Base-by-base conservation (phyloP, 371 early-diverging fungal species). In the Lichtheimia hyalospora region DNA sequence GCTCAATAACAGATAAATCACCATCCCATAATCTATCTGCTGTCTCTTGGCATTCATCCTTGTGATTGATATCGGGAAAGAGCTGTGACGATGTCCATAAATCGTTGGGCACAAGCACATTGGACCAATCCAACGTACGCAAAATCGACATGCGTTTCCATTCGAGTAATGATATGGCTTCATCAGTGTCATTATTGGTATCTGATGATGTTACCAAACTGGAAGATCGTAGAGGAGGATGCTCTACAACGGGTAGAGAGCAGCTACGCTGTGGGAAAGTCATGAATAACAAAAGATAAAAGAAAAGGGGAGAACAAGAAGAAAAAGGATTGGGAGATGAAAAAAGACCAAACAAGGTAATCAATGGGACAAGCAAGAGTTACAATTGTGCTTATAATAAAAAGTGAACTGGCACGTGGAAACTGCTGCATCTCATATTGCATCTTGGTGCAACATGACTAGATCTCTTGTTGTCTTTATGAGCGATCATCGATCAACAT, bases 61-160 rank as follows among this genome's bases (percentile, higher is more conserved):
- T 52, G 10, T 70, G 63, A 25, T 66, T 63, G 0, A 63, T 43
- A 4, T 63, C 61, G 7, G 60, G 63, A 57, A 68, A 66, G 14
- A 65, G 62, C 3, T 56, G 59, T 8, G 51, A 52, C 18, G 15
- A 15, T 51, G 41, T 50, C 66, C 64, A 63, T 25, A 68, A 43
- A 28, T 54, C 48, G 18, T 57, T 46, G 42, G 62, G 27, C 5
- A 64, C 44, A 52, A 64, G 64, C 24, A 67, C 18, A 39, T 51
- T 61, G n/a, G 23, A 21, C 65, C 61, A 57, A 52, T 63, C 61
- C 3, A 69, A 41, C 51, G 62, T 54, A 46, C 62, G 58, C 23
- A 58, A 54, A 14, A 52, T 43, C 18, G 73, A 69, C 44, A 55
- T 59, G 42, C 70, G 59, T 58, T 74, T 74, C 74, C 70, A 70